Evolutionary conservation across 768 basidiomycete species (phyloP), one percentile per base, ranked within the genome.

Genomic region (Gelatoporia subvermispora): DNA sequence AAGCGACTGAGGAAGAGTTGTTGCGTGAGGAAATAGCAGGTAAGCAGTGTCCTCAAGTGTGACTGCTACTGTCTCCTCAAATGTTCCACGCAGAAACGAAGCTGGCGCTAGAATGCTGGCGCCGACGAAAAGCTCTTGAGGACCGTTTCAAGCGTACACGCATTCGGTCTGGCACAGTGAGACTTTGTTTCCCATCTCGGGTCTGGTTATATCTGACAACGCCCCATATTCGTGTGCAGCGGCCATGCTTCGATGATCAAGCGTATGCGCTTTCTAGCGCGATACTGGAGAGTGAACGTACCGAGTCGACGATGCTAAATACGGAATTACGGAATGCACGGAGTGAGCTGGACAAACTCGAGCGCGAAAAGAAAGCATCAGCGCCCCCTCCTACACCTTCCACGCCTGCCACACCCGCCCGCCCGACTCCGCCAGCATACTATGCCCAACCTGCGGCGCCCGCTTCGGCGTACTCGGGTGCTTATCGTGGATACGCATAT

Each of bases 31-130:
- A 75, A 74, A 68, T 77, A 71, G 66, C 68, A 56, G 75, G 84
- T 86, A 69, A 11, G 46, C 13, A 11, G 23, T 35, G 1, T 25
- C n/a, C n/a, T 3, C 21, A n/a, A 18, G 34, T 4, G 22, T 24
- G 35, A 20, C 44, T 47, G 20, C 39, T 25, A 17, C 2, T 4
- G 20, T 4, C 3, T 8, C 5, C 28, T 7, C 28, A 15, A 34
- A 10, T 37, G n/a, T 44, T 31, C 20, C 20, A 36, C 52, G 21
- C 55, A 91, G 88, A 84, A 47, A 88, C 86, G 1, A 77, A 71
- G 55, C 81, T 85, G 60, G 85, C 86, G 2, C 55, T 91, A 49
- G 73, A 81, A 49, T 88, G 85, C 55, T 75, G 77, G 65, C 75
- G 70, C 58, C 76, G 87, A 36, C 72, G 74, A 23, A 71, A 72